Conservation (phyloP, 2,329 filamentous ascomycete genomes). For the Chaetomium strumarium region DNA sequence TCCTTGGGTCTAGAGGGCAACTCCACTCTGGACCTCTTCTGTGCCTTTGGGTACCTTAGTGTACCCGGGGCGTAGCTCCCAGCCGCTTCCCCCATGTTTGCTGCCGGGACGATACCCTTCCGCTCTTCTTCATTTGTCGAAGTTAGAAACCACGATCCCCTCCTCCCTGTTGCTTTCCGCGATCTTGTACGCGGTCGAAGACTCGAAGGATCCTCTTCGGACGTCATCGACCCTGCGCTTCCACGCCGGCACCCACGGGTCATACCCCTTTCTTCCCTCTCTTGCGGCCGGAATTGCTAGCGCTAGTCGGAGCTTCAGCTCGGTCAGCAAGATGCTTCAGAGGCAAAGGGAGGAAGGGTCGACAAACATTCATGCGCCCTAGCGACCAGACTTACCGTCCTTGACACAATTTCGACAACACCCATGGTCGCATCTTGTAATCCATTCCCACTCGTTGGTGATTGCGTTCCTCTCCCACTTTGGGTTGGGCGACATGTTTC, state of each 20-base stretch:
- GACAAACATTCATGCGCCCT: slow-evolving; percentile 12
- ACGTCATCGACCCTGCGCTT: too few relatives aligned
- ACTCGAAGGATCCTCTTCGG: too few relatives aligned
- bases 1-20: too few relatives aligned
- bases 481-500: slow-evolving; percentile 29
- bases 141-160: too few relatives aligned
- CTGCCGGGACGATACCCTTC: too few relatives aligned
- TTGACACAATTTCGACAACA: slow-evolving; percentile 46
- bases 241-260: too few relatives aligned
- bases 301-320: slow-evolving; percentile 1
- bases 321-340: neutral
- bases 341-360: slow-evolving; percentile 11
- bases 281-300: slow-evolving; percentile 5
- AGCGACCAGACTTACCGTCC: slow-evolving; percentile 32
- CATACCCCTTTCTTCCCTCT: slow-evolving; percentile 12
- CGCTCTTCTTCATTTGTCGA: too few relatives aligned
- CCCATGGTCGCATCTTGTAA: slow-evolving; percentile 46
- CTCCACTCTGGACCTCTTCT: too few relatives aligned
- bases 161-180: too few relatives aligned
- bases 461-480: slow-evolving; percentile 30
- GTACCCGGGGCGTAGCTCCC: too few relatives aligned
- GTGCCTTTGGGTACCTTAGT: too few relatives aligned
- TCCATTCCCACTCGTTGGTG: slow-evolving; percentile 31
- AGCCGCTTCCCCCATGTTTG: too few relatives aligned
- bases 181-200: slow-evolving; percentile 26